Conservation (phyloP, 2,329 filamentous ascomycete genomes). For the Arthroderma uncinatum region DNA sequence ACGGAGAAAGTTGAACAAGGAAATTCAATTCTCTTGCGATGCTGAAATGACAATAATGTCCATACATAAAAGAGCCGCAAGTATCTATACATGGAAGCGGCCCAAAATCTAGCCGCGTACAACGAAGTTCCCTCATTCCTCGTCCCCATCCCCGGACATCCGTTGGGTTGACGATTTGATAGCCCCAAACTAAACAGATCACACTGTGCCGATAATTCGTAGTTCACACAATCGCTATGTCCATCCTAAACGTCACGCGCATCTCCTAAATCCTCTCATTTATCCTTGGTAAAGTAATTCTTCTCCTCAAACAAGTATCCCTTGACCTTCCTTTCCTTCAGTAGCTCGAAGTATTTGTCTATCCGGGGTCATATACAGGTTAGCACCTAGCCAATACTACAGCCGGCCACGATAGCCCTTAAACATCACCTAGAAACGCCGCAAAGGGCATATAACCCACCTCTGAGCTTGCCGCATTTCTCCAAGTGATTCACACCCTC, state of each 20-base stretch:
- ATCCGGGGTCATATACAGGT: slow-evolving; percentile 8
- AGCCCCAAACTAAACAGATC: too few species aligned
- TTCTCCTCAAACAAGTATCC: slow-evolving; percentile 55
- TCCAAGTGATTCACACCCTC: slow-evolving; percentile 58
- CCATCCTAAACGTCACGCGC: neutral
- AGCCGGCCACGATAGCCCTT: neutral
- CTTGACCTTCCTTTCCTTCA: slow-evolving; percentile 52
- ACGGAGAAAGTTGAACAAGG: neutral
- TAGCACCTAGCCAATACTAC: neutral
- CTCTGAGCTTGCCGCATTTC: slow-evolving; percentile 56
- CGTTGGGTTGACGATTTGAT: neutral
- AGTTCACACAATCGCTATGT: neutral
- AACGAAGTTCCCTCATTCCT: neutral
- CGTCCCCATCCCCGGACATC: neutral
- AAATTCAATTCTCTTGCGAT: neutral
- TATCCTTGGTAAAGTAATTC: slow-evolving; percentile 43
- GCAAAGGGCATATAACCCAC: slow-evolving; percentile 30
- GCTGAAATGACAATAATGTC: neutral
- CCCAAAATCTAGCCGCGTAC: neutral
- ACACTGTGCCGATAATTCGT: neutral
- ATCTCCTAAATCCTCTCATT: slow-evolving; percentile 15
- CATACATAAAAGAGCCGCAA: neutral
- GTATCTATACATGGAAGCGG: neutral
- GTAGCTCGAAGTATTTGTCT: slow-evolving; percentile 56
- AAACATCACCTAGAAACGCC: too few species aligned